These are phyloP conservation scores for Globisporangium emineosum DNA, from an alignment of 352 stramenopile genomes.

Conservation along the genomic window DNA sequence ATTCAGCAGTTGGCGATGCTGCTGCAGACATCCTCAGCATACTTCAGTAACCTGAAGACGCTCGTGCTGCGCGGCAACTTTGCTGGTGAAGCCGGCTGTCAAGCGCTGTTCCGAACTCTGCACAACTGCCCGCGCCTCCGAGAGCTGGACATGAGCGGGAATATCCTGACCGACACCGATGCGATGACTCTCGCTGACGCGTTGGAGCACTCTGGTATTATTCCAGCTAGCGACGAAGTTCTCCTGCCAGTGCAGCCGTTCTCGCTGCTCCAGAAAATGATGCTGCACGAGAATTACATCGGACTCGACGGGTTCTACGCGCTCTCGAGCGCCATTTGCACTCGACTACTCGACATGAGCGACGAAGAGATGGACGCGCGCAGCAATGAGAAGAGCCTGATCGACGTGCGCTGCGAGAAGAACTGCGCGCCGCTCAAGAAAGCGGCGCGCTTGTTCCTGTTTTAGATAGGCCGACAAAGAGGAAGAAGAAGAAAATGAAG, in stretches of 20 bases:
- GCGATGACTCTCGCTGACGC: constrained; percentile 37
- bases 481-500: not conserved
- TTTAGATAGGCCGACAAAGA: not conserved
- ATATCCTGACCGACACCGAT: constrained; percentile 64
- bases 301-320: constrained; percentile 56
- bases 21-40: constrained; percentile 20
- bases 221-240: not conserved
- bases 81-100: constrained; percentile 47
- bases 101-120: constrained; percentile 32
- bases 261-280: constrained; percentile 24
- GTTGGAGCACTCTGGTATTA: constrained; percentile 21
- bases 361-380: constrained; percentile 13
- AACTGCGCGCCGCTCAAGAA: constrained; percentile 12
- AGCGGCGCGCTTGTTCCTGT: constrained; percentile 10
- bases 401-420: constrained; percentile 8
- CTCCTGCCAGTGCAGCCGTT: constrained; percentile 10
- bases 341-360: constrained; percentile 1
- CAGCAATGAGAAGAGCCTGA: constrained; percentile 4
- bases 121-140: constrained; percentile 22
- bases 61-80: constrained; percentile 62
- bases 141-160: constrained; percentile 39
- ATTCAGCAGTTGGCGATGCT: constrained; percentile 33
- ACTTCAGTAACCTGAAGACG: constrained; percentile 32
- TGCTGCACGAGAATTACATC: constrained; percentile 69
- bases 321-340: constrained; percentile 42